Evolutionary conservation across 805 yeast genomes (phyloP), one percentile per base, ranked within the genome.

Genomic region (Pichia californica): DNA sequence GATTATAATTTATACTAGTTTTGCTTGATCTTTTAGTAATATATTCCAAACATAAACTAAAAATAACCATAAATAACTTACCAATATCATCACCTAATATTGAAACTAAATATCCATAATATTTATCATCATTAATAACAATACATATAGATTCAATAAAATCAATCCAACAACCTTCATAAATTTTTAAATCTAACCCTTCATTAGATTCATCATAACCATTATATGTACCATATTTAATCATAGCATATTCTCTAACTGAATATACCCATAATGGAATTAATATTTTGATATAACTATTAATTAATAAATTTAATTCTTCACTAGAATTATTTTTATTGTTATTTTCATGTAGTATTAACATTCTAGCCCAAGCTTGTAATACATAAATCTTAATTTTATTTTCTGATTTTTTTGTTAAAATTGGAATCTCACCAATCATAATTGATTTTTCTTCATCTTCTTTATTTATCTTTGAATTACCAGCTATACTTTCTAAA

Each of bases 21-120:
- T 50, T 53, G 5, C 59, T 55, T 16, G 63, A 61, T n/a, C 48
- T 31, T 39, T 72, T 74, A 38, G 83, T 73, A 48, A 88, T 68
- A 0, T 83, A 76, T 52, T 86, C 95, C 38, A 88, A 71, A 58
- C 96, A 87, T 52, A 86, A 84, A 10, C 96, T 85, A 63, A 83
- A 85, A 31, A 89, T 60, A 26, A 88, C 81, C 56, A 87, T 84
- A 61, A 84, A 81, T 52, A 88, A 84, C 48, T 77, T 77, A 5
- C 73, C 69, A 1, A 76, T 66, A 48, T 81, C 88, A 10, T 73
- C 78, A 5, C 70, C 73, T 36, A 86, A 59, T 29, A 77, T 68
- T 2, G 68, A 63, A 6, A 66, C 59, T 16, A 83, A 67, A 11
- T 69, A 57, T 0, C 61, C 52, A 2, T 71, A 65, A 48, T 81